Conservation (phyloP, 2,329 filamentous ascomycete genomes). For the Magnaporthiopsis poae region DNA sequence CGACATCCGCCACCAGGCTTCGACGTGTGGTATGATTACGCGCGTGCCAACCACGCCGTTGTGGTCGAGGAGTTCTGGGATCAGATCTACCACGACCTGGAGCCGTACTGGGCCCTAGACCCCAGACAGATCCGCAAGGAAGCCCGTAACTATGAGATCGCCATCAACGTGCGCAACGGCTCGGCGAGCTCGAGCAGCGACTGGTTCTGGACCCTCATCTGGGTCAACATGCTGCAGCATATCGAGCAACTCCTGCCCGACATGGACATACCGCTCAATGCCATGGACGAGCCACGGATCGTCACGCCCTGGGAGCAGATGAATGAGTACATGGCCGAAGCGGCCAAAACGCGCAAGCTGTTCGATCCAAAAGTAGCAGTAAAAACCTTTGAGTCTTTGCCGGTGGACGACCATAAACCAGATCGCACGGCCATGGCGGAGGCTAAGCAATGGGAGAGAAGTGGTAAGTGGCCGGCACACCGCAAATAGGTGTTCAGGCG, state of each 20-base stretch:
- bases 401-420: constrained; percentile 25
- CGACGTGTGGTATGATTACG: constrained; percentile 48
- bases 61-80: constrained; percentile 56
- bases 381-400: constrained; percentile 32
- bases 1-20: constrained; percentile 57
- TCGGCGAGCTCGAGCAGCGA: constrained; percentile 41
- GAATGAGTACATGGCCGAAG: constrained; percentile 41
- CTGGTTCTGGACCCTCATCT: constrained; percentile 50
- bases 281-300: constrained; percentile 57
- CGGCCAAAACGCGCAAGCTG: constrained; percentile 37
- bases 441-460: constrained; percentile 40
- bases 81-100: constrained; percentile 52
- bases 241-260: constrained; percentile 51
- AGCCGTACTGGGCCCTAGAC: constrained; percentile 48
- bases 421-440: constrained; percentile 25
- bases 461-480: constrained; percentile 27
- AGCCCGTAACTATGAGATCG: constrained; percentile 48
- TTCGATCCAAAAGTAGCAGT: constrained; percentile 33
- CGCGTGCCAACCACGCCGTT: constrained; percentile 40
- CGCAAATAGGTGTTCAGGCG: neutral
- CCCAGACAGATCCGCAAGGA: constrained; percentile 36
- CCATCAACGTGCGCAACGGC: constrained; percentile 46
- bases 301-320: constrained; percentile 56
- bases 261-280: constrained; percentile 58
- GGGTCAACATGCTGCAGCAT: constrained; percentile 42